A percentile compares a stretch with the other conserved stretches of the same genome.
Conservation (phyloP, 768 basidiomycete species). For the Mycena amicta region DNA sequence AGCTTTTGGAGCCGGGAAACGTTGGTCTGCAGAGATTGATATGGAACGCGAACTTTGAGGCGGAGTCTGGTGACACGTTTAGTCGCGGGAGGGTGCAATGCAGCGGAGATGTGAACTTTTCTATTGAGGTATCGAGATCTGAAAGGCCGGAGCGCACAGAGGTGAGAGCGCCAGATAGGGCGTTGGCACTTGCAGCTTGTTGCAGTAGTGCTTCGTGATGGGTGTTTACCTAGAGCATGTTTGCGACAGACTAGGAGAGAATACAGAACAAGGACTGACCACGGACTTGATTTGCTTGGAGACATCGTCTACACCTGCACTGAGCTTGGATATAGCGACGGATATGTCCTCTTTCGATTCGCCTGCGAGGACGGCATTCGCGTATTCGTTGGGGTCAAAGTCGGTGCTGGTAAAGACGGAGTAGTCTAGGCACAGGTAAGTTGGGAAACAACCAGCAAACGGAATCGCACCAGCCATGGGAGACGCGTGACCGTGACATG, state of each 20-base stretch:
- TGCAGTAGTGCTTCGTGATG: constrained; percentile 84
- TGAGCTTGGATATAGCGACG: constrained; percentile 85
- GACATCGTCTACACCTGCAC: constrained; percentile 87
- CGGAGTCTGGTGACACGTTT: constrained; percentile 59
- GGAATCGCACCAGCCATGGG: constrained; percentile 12
- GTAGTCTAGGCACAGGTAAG: constrained; percentile 54
- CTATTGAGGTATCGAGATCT: constrained; percentile 75
- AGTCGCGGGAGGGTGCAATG: constrained; percentile 21
- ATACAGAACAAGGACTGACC: constrained; percentile 58
- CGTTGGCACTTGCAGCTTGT: constrained; percentile 75
- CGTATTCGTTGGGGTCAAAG: constrained; percentile 90
- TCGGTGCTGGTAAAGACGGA: constrained; percentile 69
- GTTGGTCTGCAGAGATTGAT: constrained; percentile 69
- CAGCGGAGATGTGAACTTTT: constrained; percentile 55
- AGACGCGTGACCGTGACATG: neutral
- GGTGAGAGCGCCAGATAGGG: constrained; percentile 69
- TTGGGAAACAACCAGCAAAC: constrained; percentile 3
- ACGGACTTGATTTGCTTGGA: constrained; percentile 86
- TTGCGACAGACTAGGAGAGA: neutral
- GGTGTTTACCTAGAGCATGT: constrained; percentile 61
- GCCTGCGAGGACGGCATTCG: constrained; percentile 86
- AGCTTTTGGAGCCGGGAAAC: constrained; percentile 77
- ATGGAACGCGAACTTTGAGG: constrained; percentile 83
- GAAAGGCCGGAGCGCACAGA: constrained; percentile 69
- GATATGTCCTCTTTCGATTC: constrained; percentile 88